Conservation (phyloP, 2,329 filamentous ascomycete species). For the Beauveria rudraprayagi region DNA sequence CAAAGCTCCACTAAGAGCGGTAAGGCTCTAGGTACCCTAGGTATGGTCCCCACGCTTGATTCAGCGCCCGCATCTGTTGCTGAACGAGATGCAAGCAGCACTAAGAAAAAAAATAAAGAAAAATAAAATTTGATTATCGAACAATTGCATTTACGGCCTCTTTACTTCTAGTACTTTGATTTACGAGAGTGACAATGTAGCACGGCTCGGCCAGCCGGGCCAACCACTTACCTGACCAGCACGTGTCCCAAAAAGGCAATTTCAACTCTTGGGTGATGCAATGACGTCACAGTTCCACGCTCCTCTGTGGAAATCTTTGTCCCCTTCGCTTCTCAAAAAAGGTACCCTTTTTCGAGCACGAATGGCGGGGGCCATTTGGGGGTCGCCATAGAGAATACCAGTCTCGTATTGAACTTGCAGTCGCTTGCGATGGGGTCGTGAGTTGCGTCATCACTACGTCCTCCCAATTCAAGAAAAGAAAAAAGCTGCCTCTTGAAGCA, state of each 20-base stretch:
- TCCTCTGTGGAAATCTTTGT: neutral
- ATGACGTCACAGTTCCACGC: constrained; percentile 4
- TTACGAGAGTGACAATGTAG: neutral
- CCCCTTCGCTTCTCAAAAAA: neutral
- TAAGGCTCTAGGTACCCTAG: neutral
- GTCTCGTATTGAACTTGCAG: neutral
- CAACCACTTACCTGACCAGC: neutral
- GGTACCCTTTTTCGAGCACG: neutral
- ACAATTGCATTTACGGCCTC: neutral
- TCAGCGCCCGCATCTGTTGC: neutral
- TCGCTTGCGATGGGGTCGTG: neutral
- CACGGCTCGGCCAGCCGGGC: neutral
- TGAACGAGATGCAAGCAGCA: neutral
- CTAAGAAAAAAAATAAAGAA: too few species aligned
- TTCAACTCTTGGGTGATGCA: neutral
- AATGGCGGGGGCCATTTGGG: neutral
- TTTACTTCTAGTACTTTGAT: neutral
- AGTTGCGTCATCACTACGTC: neutral
- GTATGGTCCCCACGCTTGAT: neutral
- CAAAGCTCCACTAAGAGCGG: constrained; percentile 19
- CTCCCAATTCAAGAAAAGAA: neutral
- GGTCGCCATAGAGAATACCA: neutral
- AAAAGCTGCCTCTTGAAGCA: neutral
- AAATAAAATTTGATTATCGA: neutral
- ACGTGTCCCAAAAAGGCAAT: neutral